A percentile compares a stretch with the other conserved stretches of the same genome.
phyloP scores from a whole-genome alignment of 1,139 yeast genomes.

The Hemisphaericaspora lyxosophila region DNA sequence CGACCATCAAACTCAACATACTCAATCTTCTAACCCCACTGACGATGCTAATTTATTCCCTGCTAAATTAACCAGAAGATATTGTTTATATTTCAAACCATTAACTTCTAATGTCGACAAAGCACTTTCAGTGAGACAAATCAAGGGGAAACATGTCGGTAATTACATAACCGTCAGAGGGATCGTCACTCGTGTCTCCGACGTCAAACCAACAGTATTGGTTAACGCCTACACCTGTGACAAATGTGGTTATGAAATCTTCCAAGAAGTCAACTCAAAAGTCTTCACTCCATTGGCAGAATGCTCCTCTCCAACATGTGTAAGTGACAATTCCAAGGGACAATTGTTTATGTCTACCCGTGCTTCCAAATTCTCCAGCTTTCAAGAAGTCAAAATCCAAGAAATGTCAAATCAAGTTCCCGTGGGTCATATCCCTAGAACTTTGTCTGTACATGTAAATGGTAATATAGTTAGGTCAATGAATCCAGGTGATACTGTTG shows the following conservation, averaged over 20 bases:
- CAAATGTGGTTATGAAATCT: constrained; percentile 93
- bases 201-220: constrained; percentile 87
- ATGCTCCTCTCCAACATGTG: constrained; percentile 82
- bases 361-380: constrained; percentile 91
- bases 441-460: constrained; percentile 78
- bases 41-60: constrained; percentile 63
- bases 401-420: constrained; percentile 97
- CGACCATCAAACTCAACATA: constrained; percentile 15
- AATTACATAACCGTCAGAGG: constrained; percentile 88
- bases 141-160: constrained; percentile 82
- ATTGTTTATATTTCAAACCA: constrained; percentile 84
- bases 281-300: constrained; percentile 83
- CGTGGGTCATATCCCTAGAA: constrained; percentile 94
- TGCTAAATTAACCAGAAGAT: constrained; percentile 81
- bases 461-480: constrained; percentile 86
- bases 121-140: constrained; percentile 84
- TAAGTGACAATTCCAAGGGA: constrained; percentile 78
- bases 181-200: constrained; percentile 91
- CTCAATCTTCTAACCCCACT: constrained; percentile 18
- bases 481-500: constrained; percentile 95
- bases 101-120: constrained; percentile 41
- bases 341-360: constrained; percentile 90
- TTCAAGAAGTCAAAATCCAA: constrained; percentile 93
- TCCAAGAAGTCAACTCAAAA: constrained; percentile 87
- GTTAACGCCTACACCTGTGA: constrained; percentile 98